These are phyloP conservation scores for Pythium sp. DNA, from an alignment of 352 stramenopile species.

Conservation along the genomic window DNA sequence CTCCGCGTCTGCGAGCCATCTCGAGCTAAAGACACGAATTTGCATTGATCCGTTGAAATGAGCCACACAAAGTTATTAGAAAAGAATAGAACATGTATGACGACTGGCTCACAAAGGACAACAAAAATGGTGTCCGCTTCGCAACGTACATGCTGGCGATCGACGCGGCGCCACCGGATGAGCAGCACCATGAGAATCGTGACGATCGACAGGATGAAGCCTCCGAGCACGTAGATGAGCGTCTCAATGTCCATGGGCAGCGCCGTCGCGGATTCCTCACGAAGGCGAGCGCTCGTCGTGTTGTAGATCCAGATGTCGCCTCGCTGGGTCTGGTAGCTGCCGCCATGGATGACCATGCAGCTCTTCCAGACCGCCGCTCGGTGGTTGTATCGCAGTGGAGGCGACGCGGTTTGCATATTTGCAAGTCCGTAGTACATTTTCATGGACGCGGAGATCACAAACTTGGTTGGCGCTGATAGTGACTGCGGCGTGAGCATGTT, in stretches of 20 bases:
- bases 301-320: slow-evolving; percentile 76
- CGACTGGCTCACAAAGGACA: background rate
- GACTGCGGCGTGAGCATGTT: slow-evolving; percentile 16
- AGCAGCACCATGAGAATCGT: slow-evolving; percentile 58
- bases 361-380: slow-evolving; percentile 43
- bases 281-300: slow-evolving; percentile 35
- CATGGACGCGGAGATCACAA: slow-evolving; percentile 19
- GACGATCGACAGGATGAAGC: slow-evolving; percentile 65
- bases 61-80: background rate
- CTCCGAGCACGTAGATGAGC: slow-evolving; percentile 69
- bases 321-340: slow-evolving; percentile 67
- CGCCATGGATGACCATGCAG: slow-evolving; percentile 65
- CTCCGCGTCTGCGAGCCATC: slow-evolving; percentile 41
- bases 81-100: background rate
- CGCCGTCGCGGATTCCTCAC: slow-evolving; percentile 17
- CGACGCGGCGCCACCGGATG: slow-evolving; percentile 57
- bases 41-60: background rate
- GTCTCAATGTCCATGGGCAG: slow-evolving; percentile 56
- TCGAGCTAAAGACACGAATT: slow-evolving; percentile 33
- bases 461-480: background rate
- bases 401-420: slow-evolving; percentile 13
- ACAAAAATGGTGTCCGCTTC: too few species aligned
- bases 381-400: slow-evolving; percentile 69
- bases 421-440: slow-evolving; percentile 28
- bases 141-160: slow-evolving; percentile 48